phyloP scores from a whole-genome alignment of 2,329 filamentous ascomycete species.

The Huntiella abstrusa region DNA sequence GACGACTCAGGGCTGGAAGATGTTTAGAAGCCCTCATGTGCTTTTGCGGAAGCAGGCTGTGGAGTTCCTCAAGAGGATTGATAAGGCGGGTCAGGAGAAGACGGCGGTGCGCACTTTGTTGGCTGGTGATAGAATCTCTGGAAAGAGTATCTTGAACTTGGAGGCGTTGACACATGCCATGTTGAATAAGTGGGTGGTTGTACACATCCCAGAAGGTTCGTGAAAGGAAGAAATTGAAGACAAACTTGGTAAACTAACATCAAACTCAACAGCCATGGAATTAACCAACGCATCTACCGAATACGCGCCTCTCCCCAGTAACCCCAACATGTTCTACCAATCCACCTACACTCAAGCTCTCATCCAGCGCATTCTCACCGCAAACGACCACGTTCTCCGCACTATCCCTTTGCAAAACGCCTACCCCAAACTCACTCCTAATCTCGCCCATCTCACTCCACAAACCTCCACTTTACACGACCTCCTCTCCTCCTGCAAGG shows the following conservation, averaged over 20 bases:
- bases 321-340: constrained; percentile 51
- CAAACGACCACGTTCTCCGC: constrained; percentile 49
- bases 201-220: constrained; percentile 77
- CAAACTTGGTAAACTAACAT: not conserved
- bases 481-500: constrained; percentile 51
- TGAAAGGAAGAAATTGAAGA: not conserved
- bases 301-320: constrained; percentile 49
- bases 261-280: constrained; percentile 44
- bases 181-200: constrained; percentile 69
- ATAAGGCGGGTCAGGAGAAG: constrained; percentile 30
- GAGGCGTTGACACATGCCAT: constrained; percentile 71
- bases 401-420: constrained; percentile 25
- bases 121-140: constrained; percentile 53
- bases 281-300: constrained; percentile 63
- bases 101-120: constrained; percentile 46
- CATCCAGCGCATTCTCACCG: constrained; percentile 50
- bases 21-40: constrained; percentile 67
- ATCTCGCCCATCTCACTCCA: constrained; percentile 36
- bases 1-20: constrained; percentile 65
- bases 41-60: constrained; percentile 65
- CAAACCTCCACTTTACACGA: constrained; percentile 46
- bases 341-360: constrained; percentile 58
- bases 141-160: constrained; percentile 73
- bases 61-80: constrained; percentile 45
- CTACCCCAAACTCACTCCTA: constrained; percentile 23